Conservation (phyloP, 257 asterid genomes). For the Jacaranda mimosifolia region DNA sequence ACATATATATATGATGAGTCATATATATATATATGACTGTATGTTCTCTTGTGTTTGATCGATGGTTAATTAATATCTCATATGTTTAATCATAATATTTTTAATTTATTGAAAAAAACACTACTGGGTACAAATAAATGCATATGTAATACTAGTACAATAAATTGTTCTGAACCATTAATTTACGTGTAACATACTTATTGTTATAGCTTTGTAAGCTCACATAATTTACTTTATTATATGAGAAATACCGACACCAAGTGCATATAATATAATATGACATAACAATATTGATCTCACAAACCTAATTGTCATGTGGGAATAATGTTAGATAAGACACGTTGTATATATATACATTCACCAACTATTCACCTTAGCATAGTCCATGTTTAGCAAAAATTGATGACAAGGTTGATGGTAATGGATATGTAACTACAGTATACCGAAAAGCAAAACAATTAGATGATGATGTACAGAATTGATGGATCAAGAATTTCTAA, state of each 20-base stretch:
- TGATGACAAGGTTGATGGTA: slow-evolving; percentile 14
- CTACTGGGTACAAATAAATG: too few relatives aligned
- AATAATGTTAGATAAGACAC: background rate
- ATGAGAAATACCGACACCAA: background rate
- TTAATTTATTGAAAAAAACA: too few relatives aligned
- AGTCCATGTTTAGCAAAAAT: background rate
- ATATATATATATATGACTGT: too few relatives aligned
- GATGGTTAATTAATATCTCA: too few relatives aligned
- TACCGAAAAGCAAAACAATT: slow-evolving; percentile 5
- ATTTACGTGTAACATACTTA: too few relatives aligned
- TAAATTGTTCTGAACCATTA: too few relatives aligned
- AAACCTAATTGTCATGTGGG: background rate
- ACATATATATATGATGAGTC: too few relatives aligned
- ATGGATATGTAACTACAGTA: slow-evolving; percentile 27
- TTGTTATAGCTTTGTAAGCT: too few relatives aligned
- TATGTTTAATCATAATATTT: too few relatives aligned
- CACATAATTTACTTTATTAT: too few relatives aligned
- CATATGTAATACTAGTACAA: too few relatives aligned
- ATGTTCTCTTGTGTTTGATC: too few relatives aligned
- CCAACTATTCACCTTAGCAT: background rate
- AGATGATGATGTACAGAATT: slow-evolving; percentile 16
- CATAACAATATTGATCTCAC: background rate
- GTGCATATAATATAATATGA: background rate
- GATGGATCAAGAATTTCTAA: background rate
- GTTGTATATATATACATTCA: background rate